Evolutionary conservation across 208 protist species (phyloP).

Genomic region (Porcisia deanei): DNA sequence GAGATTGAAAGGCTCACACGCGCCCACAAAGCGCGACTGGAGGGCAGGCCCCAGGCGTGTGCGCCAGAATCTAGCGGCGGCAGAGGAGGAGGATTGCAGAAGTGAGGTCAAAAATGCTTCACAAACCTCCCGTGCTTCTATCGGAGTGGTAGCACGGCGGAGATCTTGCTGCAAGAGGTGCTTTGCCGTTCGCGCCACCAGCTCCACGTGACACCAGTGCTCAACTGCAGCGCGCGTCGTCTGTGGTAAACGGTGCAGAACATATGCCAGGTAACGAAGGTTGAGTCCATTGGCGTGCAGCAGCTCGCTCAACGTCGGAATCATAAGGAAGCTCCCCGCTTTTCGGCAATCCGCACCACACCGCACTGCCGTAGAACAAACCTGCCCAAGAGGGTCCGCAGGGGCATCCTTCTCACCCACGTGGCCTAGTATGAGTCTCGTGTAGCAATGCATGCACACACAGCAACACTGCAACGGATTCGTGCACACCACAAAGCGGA

Average conservation of each 20-base stretch:
- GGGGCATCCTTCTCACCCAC: neutral
- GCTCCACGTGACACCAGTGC: constrained; percentile 74
- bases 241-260: constrained; percentile 71
- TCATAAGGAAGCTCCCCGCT: constrained; percentile 45
- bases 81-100: constrained; percentile 43
- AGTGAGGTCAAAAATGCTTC: constrained; percentile 53
- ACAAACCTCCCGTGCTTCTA: constrained; percentile 30
- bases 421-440: constrained; percentile 27
- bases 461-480: constrained; percentile 51
- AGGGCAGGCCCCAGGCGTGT: constrained; percentile 67
- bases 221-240: constrained; percentile 42
- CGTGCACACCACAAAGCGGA: constrained; percentile 78
- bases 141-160: constrained; percentile 33
- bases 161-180: constrained; percentile 61
- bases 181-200: constrained; percentile 68
- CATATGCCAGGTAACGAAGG: constrained; percentile 74
- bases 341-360: constrained; percentile 44
- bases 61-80: constrained; percentile 68
- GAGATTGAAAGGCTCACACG: constrained; percentile 58
- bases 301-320: constrained; percentile 52
- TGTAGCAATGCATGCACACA: constrained; percentile 84
- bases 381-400: constrained; percentile 6
- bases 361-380: constrained; percentile 56
- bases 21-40: constrained; percentile 38
- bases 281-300: constrained; percentile 80